phyloP scores from a whole-genome alignment of 495 filamentous ascomycete genomes.

The Aspergillus nanangensis region DNA sequence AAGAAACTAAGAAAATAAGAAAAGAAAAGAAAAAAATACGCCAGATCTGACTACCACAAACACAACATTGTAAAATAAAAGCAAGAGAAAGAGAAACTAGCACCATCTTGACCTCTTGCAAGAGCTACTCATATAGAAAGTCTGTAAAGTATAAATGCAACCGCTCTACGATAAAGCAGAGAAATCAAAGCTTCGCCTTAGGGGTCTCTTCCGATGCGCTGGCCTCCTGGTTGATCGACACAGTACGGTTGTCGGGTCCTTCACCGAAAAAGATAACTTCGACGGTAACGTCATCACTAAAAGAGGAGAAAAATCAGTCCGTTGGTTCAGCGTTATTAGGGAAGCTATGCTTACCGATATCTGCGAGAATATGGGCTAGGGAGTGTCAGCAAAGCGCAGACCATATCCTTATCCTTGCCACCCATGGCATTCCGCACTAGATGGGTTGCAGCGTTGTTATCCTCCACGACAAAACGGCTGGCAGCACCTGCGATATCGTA shows the following conservation, averaged over 20 bases:
- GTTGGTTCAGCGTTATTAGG: too few species aligned
- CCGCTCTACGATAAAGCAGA: too few species aligned
- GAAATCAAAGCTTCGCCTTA: slow-evolving; percentile 59
- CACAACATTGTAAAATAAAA: too few species aligned
- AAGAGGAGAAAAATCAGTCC: too few species aligned
- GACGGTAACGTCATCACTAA: slow-evolving; percentile 89
- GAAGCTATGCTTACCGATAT: slow-evolving; percentile 61
- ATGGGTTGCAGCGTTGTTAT: slow-evolving; percentile 95
- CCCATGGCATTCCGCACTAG: slow-evolving; percentile 93
- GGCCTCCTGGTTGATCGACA: slow-evolving; percentile 81
- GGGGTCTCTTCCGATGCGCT: slow-evolving; percentile 54
- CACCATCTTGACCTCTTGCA: slow-evolving; percentile 3
- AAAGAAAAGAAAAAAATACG: too few species aligned
- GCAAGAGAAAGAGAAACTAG: too few species aligned
- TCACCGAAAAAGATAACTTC: slow-evolving; percentile 99
- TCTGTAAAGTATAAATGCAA: too few species aligned
- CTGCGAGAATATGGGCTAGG: slow-evolving; percentile 85
- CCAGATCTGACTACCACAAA: too few species aligned
- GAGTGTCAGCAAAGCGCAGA: slow-evolving; percentile 88
- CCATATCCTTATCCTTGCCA: slow-evolving; percentile 88
- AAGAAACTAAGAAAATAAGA: too few species aligned
- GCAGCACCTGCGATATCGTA: slow-evolving; percentile 67
- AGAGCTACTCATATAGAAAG: too few species aligned
- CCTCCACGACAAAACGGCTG: slow-evolving; percentile 85
- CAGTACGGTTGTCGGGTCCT: slow-evolving; percentile 64